phyloP scores from a whole-genome alignment of 1,139 yeast genomes.

The Candida glucosophila region DNA sequence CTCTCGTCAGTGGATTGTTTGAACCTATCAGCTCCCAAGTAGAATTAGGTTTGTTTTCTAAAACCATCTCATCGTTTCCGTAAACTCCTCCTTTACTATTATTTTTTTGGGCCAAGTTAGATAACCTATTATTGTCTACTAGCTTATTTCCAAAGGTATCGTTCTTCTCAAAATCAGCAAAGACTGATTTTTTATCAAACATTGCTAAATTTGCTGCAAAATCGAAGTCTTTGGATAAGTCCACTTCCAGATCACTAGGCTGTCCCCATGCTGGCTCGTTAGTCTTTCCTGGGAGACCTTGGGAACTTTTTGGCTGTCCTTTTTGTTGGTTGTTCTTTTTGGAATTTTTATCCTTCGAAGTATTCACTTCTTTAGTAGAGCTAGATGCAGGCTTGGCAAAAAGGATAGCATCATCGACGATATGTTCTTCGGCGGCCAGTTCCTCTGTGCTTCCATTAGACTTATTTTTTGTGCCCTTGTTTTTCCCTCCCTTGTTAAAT shows the following conservation, averaged over 20 bases:
- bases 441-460: conserved; percentile 1
- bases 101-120: conserved; percentile 16
- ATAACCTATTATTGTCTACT: conserved; percentile 72
- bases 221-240: conserved; percentile 65
- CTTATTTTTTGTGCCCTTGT: background rate
- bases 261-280: conserved; percentile 11
- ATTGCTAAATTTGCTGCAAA: conserved; percentile 74
- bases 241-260: too few relatives aligned
- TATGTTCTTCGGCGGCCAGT: too few relatives aligned
- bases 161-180: conserved; percentile 61
- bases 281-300: background rate
- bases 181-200: conserved; percentile 76
- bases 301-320: background rate
- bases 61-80: conserved; percentile 68
- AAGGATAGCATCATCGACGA: conserved; percentile 22
- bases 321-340: too few relatives aligned
- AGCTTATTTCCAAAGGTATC: conserved; percentile 62
- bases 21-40: conserved; percentile 47
- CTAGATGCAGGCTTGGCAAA: conserved; percentile 12
- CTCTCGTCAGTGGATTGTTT: too few relatives aligned
- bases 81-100: conserved; percentile 43
- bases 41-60: conserved; percentile 40
- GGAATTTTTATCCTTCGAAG: too few relatives aligned
- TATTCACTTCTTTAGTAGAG: conserved; percentile 4
- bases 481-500: conserved; percentile 9